Evolutionary conservation across 2,329 filamentous ascomycete genomes (phyloP).

Genomic region (Pezicula radicicola): DNA sequence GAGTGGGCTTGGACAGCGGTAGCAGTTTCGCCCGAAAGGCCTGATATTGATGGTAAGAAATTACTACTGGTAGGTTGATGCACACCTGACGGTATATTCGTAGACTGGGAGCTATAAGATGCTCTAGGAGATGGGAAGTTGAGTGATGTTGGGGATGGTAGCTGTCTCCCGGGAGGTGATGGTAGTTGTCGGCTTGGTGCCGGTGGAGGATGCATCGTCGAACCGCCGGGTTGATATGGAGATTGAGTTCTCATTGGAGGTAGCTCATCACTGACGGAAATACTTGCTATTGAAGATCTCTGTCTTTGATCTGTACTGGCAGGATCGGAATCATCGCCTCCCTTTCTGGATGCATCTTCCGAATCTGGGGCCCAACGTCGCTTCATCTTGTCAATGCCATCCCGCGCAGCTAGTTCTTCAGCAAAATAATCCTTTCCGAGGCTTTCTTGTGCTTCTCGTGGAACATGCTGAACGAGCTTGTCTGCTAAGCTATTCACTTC

Average conservation of each 20-base stretch:
- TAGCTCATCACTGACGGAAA: conserved; percentile 14
- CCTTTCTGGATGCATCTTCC: conserved; percentile 10
- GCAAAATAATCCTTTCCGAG: conserved; percentile 8
- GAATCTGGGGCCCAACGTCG: conserved; percentile 17
- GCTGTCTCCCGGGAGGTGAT: conserved; percentile 26
- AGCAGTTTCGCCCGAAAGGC: conserved; percentile 16
- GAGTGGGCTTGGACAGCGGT: conserved; percentile 24
- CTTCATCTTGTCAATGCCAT: conserved; percentile 24
- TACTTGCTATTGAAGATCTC: conserved; percentile 13
- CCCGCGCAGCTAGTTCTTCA: conserved; percentile 9
- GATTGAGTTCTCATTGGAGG: conserved; percentile 18
- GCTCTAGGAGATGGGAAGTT: conserved; percentile 25
- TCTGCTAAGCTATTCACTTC: conserved; percentile 26
- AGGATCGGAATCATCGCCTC: conserved; percentile 9
- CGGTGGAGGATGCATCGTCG: conserved; percentile 27
- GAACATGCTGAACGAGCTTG: conserved; percentile 20
- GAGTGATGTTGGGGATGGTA: conserved; percentile 24
- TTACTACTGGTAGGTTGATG: conserved; percentile 11
- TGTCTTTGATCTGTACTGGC: conserved; percentile 17
- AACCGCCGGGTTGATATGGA: conserved; percentile 13
- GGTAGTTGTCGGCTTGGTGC: conserved; percentile 24
- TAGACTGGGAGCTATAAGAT: conserved; percentile 15
- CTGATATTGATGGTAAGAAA: conserved; percentile 21
- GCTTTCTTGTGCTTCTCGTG: conserved; percentile 6
- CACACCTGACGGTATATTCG: conserved; percentile 14